Percentiles rank a stretch among this genome's conserved stretches.
Conservation (phyloP, 495 filamentous ascomycete genomes). For the Hyaloscypha bicolor region DNA sequence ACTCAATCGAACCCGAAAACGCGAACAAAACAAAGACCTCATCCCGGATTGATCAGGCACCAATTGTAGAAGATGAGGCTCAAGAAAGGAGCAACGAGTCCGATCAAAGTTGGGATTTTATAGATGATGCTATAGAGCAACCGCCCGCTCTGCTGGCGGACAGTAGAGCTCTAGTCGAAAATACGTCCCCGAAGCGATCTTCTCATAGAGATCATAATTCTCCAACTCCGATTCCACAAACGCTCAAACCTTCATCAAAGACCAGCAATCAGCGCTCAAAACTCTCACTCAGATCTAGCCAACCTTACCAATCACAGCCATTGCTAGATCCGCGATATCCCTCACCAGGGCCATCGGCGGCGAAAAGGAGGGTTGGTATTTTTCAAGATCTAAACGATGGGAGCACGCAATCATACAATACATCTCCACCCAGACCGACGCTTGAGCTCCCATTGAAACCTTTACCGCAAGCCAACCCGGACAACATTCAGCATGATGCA, state of each 20-base stretch:
- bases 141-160: background rate
- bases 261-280: background rate
- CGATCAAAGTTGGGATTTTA: conserved; percentile 2
- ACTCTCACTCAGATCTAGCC: background rate
- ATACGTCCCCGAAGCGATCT: background rate
- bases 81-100: background rate
- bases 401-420: conserved; percentile 27
- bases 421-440: conserved; percentile 18
- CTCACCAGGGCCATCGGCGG: background rate
- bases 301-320: background rate
- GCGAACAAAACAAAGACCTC: background rate
- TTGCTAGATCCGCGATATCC: background rate
- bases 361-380: background rate
- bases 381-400: conserved; percentile 11
- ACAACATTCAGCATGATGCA: background rate
- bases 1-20: background rate
- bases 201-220: background rate
- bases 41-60: background rate
- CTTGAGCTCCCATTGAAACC: background rate
- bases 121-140: background rate
- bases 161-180: background rate
- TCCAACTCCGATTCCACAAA: background rate
- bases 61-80: background rate
- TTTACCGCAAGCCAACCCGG: background rate
- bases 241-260: background rate